These are phyloP conservation scores for Podospora anserina DNA, from an alignment of 495 filamentous ascomycete species.

Conservation along the genomic window DNA sequence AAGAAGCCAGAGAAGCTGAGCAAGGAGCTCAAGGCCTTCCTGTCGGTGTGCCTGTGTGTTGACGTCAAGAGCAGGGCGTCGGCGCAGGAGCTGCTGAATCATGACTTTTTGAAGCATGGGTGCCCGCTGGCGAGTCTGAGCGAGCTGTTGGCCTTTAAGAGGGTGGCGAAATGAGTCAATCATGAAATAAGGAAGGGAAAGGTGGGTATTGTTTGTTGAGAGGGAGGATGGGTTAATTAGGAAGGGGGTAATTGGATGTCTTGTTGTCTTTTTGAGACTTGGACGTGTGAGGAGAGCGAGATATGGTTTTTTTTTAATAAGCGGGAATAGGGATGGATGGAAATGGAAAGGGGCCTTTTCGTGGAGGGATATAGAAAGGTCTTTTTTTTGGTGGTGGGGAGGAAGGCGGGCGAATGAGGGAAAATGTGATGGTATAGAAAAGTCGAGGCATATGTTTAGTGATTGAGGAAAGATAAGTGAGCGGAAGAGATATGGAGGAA, in stretches of 20 bases:
- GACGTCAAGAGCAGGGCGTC: constrained; percentile 93
- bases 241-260: background rate
- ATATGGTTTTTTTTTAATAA: background rate
- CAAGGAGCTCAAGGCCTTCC: constrained; percentile 93
- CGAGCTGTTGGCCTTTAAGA: constrained; percentile 78
- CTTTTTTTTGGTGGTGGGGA: background rate
- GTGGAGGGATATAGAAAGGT: background rate
- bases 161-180: constrained; percentile 35
- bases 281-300: background rate
- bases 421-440: background rate
- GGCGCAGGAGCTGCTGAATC: constrained; percentile 77
- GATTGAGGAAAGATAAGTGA: no score
- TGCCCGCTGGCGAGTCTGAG: constrained; percentile 78
- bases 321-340: no score
- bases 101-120: constrained; percentile 74
- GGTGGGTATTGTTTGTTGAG: background rate
- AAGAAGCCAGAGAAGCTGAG: constrained; percentile 97
- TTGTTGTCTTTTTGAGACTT: background rate
- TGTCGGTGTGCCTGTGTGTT: constrained; percentile 93
- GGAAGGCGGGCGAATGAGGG: background rate
- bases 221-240: background rate
- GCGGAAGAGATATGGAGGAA: no score
- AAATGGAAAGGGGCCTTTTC: background rate
- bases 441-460: no score
- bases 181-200: constrained; percentile 26